phyloP scores from a whole-genome alignment of 2,329 filamentous ascomycete species.

The Curvularia hawaiiensis region DNA sequence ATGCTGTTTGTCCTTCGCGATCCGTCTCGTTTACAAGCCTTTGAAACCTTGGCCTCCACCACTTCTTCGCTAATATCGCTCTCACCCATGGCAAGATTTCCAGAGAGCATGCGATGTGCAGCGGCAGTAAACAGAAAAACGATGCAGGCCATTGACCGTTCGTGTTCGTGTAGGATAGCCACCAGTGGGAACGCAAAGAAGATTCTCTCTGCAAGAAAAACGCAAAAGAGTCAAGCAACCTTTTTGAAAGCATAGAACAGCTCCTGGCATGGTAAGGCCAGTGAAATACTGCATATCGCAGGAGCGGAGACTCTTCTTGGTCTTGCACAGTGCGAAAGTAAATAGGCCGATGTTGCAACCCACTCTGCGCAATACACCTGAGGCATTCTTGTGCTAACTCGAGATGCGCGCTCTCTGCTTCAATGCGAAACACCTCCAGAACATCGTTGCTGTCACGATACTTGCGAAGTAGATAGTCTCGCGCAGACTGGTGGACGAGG shows the following conservation, averaged over 20 bases:
- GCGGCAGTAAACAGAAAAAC: too few relatives aligned
- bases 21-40: not conserved
- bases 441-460: constrained; percentile 5
- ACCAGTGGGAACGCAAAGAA: not conserved
- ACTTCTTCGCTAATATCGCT: not conserved
- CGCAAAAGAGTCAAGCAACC: not conserved
- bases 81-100: not conserved
- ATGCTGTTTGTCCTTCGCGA: not conserved
- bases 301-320: not conserved
- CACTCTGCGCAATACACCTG: not conserved
- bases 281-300: not conserved
- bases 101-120: not conserved
- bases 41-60: not conserved
- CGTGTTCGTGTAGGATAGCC: too few relatives aligned
- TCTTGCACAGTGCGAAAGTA: not conserved
- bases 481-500: constrained; percentile 38
- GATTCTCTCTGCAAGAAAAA: not conserved
- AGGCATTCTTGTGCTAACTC: not conserved
- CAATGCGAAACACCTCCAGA: constrained; percentile 12
- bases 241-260: not conserved
- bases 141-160: too few relatives aligned
- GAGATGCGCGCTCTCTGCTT: not conserved
- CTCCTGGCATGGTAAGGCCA: constrained; percentile 5
- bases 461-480: constrained; percentile 34
- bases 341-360: not conserved